Evolutionary conservation across 768 basidiomycete genomes (phyloP).

Genomic region (Asterophora parasitica): DNA sequence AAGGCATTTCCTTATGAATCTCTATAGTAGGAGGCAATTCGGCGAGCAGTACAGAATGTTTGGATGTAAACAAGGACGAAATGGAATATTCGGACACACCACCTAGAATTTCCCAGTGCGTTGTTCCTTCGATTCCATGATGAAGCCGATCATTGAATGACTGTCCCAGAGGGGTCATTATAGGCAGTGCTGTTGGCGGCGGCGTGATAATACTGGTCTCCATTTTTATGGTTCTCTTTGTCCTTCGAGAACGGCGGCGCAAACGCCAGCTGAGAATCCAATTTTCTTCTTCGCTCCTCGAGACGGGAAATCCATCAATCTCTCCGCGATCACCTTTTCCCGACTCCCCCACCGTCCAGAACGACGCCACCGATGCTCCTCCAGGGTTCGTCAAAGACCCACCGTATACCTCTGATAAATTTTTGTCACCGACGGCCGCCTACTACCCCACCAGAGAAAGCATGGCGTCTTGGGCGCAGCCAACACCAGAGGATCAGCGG

Average conservation of each 20-base stretch:
- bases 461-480: conserved; percentile 32
- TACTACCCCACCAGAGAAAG: conserved; percentile 20
- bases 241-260: conserved; percentile 36
- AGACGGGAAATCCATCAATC: conserved; percentile 9
- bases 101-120: conserved; percentile 16
- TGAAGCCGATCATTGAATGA: background rate
- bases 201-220: conserved; percentile 34
- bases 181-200: conserved; percentile 42
- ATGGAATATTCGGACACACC: background rate
- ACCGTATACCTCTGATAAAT: conserved; percentile 29
- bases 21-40: conserved; percentile 29
- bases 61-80: background rate
- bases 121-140: background rate
- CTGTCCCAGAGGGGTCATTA: conserved; percentile 35
- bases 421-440: conserved; percentile 23
- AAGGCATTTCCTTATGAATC: background rate
- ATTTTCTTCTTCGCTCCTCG: conserved; percentile 24
- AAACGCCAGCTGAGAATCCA: conserved; percentile 16
- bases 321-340: conserved; percentile 1
- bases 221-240: conserved; percentile 39
- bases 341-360: conserved; percentile 8
- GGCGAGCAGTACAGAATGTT: conserved; percentile 19
- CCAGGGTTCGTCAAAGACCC: conserved; percentile 23
- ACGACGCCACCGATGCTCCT: conserved; percentile 4
- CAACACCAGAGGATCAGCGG: conserved; percentile 23